Evolutionary conservation across 2,329 filamentous ascomycete species (phyloP).

Genomic region (Fusarium oxysporum): DNA sequence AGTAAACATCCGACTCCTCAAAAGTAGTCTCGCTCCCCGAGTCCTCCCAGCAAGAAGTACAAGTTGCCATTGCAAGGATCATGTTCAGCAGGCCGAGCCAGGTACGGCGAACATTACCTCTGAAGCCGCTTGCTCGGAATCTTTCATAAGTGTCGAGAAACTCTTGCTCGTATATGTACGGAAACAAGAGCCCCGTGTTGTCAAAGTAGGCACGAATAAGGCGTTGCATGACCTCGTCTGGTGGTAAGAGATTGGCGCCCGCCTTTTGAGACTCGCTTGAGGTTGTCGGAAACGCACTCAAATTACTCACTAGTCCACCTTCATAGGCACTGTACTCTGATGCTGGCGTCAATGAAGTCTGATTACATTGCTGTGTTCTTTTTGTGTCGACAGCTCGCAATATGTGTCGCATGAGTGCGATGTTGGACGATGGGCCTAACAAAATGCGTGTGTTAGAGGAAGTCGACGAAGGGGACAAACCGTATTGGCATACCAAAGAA

Average conservation of each 20-base stretch:
- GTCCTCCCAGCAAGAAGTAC: conserved; percentile 27
- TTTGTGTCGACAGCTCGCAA: background rate
- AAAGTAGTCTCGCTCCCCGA: conserved; percentile 38
- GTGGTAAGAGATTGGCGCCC: conserved; percentile 30
- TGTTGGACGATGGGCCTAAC: background rate
- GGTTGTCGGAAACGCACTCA: background rate
- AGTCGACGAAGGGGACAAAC: fast-evolving
- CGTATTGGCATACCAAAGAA: background rate
- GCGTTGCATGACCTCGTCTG: conserved; percentile 24
- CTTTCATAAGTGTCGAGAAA: conserved; percentile 42
- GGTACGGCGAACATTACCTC: conserved; percentile 54
- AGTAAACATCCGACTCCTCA: conserved; percentile 57
- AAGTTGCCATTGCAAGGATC: conserved; percentile 60
- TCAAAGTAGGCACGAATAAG: conserved; percentile 44
- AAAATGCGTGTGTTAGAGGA: fast-evolving
- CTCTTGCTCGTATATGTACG: conserved; percentile 44
- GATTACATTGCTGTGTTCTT: background rate
- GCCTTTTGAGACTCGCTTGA: background rate
- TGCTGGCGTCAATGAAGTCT: background rate
- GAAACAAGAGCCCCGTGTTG: conserved; percentile 47
- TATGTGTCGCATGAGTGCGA: conserved; percentile 6
- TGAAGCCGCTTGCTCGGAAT: conserved; percentile 34
- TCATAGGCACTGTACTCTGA: background rate
- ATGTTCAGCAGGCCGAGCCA: conserved; percentile 65
- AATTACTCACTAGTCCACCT: background rate